These are phyloP conservation scores for Candida multigemmis DNA, from an alignment of 805 yeast genomes.

Conservation along the genomic window DNA sequence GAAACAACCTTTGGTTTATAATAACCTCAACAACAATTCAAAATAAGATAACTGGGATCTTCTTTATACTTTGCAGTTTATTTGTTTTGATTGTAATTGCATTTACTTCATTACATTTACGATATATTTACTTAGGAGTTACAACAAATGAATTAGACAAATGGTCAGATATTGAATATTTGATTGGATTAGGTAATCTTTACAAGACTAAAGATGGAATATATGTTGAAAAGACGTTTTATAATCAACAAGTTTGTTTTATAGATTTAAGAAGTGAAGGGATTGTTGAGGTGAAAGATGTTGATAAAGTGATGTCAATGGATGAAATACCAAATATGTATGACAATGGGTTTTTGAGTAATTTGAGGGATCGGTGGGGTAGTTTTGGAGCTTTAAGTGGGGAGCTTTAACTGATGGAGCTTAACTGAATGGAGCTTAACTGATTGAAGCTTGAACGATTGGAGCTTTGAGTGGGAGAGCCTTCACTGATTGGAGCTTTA, in stretches of 20 bases:
- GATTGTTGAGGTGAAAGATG: constrained; percentile 1
- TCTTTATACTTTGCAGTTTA: constrained; percentile 29
- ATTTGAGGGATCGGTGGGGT: constrained; percentile 15
- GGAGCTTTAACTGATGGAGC: no score
- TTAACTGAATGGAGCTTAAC: no score
- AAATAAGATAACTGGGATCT: constrained; percentile 32
- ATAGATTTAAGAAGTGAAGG: constrained; percentile 3
- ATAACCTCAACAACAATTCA: constrained; percentile 16
- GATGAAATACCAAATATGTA: constrained; percentile 27
- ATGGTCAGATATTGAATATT: constrained; percentile 57
- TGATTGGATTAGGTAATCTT: constrained; percentile 19
- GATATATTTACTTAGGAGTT: constrained; percentile 52
- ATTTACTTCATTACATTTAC: constrained; percentile 38
- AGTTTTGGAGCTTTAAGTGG: constrained; percentile 3
- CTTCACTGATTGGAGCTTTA: no score
- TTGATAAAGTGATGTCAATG: constrained; percentile 2
- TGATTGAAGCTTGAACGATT: no score
- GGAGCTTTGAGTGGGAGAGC: no score
- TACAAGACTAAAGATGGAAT: constrained; percentile 10
- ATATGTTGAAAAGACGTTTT: constrained; percentile 14
- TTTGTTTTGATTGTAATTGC: constrained; percentile 25
- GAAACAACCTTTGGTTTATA: constrained; percentile 9
- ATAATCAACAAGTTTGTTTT: constrained; percentile 4
- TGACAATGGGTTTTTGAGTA: constrained; percentile 39
- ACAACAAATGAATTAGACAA: constrained; percentile 70